phyloP scores from a whole-genome alignment of 192 early-diverging fungal species.

The Backusella luteola region DNA sequence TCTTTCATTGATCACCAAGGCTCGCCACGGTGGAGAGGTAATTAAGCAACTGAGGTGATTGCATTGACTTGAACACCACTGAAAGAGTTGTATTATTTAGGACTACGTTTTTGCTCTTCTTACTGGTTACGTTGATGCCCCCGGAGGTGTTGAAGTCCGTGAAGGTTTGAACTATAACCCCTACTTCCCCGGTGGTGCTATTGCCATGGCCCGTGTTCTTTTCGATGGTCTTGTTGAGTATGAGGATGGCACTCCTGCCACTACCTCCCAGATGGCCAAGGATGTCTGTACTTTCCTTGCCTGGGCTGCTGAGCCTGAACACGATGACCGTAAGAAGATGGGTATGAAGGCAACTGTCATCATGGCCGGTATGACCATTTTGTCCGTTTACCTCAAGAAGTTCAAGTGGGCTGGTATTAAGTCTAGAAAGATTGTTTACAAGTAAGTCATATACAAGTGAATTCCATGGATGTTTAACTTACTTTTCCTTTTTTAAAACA shows the following conservation, averaged over 20 bases:
- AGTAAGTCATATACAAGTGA: conserved; percentile 23
- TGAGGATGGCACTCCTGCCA: conserved; percentile 96
- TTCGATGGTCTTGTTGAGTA: conserved; percentile 95
- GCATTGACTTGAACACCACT: not conserved
- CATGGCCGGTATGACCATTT: conserved; percentile 62
- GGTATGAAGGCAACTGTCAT: conserved; percentile 86
- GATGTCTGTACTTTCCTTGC: conserved; percentile 92
- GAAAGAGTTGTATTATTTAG: conserved; percentile 26
- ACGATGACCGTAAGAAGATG: conserved; percentile 95
- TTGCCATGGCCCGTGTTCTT: conserved; percentile 92
- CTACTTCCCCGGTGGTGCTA: conserved; percentile 98
- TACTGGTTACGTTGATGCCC: conserved; percentile 92
- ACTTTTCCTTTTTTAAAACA: not conserved
- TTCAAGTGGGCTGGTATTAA: conserved; percentile 93
- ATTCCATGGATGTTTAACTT: not conserved
- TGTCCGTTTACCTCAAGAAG: conserved; percentile 89
- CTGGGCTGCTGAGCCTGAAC: conserved; percentile 96
- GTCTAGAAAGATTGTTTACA: conserved; percentile 89
- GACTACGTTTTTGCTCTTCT: conserved; percentile 96
- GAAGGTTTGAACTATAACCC: conserved; percentile 99
- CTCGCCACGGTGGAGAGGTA: conserved; percentile 90
- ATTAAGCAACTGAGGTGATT: conserved; percentile 2
- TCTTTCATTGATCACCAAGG: conserved; percentile 91
- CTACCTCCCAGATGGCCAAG: conserved; percentile 94
- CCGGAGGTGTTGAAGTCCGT: conserved; percentile 89